Evolutionary conservation across 2,329 filamentous ascomycete species (phyloP), one percentile per base, ranked within the genome.

Genomic region (Clathrospora elynae): DNA sequence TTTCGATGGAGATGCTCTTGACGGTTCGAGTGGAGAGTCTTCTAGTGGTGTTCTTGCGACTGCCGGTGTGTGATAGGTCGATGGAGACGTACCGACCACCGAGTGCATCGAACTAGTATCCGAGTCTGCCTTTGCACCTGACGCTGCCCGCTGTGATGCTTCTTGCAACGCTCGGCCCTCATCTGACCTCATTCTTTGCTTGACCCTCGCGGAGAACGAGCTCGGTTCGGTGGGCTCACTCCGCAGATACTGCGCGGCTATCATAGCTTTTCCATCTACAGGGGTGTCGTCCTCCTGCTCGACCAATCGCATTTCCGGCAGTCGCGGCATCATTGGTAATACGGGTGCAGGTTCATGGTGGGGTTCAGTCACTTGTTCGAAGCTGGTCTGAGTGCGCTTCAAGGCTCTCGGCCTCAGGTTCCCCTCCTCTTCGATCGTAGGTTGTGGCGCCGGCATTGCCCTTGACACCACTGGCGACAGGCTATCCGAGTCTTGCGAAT

Each of bases 301-400:
- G 14, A 48, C 45, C 5, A 51, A 35, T 2, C 54, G 45, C 40
- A 55, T 22, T 30, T 65, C 59, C n/a, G 59, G 62, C 20, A 68
- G 37, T 53, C 49, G 69, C 48, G 57, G 66, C 11, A 65, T 28
- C 2, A 49, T 44, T 4, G 62, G 61, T 17, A 57, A 36, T 5
- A 51, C 58, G 77, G 79, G 51, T 80, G 80, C 12, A 74, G 73
- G 61, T 80, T 56, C 56, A 14, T 46, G 43, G 34, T 59, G 53
- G 3, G 52, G 48, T 25, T 55, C 50, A n/a, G 25, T 51, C 53
- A 6, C 24, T 51, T 57, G 26, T 58, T 61, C n/a, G 49, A 67
- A 67, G 13, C 82, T 82, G 0, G 84, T 86, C 64, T 82, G 80
- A 2, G 78, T 78, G 26, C 83, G 75, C 45, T 75, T 73, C 38